Conservation (phyloP, 1,139 yeast species). For the Diutina sp. region DNA sequence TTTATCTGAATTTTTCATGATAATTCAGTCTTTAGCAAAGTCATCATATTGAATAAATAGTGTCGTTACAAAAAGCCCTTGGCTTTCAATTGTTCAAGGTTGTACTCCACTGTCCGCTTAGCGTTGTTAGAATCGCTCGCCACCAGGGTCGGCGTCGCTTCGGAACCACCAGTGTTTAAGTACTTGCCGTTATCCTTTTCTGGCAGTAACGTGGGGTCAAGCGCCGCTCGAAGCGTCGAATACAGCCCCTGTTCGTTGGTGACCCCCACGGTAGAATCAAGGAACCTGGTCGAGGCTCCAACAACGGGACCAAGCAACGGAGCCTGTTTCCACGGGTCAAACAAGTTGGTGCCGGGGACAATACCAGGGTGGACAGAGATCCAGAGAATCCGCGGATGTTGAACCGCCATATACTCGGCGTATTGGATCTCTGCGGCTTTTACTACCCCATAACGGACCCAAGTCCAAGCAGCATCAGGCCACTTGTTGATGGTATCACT, state of each 20-base stretch:
- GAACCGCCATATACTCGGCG: constrained; percentile 14
- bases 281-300: constrained; percentile 8
- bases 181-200: constrained; percentile 21
- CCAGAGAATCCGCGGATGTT: constrained; percentile 20
- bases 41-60: no score
- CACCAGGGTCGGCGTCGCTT: constrained; percentile 12
- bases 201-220: constrained; percentile 16
- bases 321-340: constrained; percentile 17
- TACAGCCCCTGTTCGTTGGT: constrained; percentile 22
- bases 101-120: neutral
- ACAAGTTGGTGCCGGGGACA: constrained; percentile 22
- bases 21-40: no score
- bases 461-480: constrained; percentile 15
- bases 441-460: constrained; percentile 25
- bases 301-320: constrained; percentile 14
- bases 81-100: neutral
- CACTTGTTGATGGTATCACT: constrained; percentile 11
- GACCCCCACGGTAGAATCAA: constrained; percentile 6
- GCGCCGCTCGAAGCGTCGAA: constrained; percentile 21
- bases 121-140: constrained; percentile 10
- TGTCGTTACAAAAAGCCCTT: neutral
- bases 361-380: constrained; percentile 29
- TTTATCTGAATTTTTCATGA: no score
- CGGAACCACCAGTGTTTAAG: constrained; percentile 22
- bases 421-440: constrained; percentile 23